Percentiles rank a stretch among this genome's conserved stretches.
Evolutionary conservation across 2,329 filamentous ascomycete species (phyloP).

Genomic region (Pseudocercospora musae): DNA sequence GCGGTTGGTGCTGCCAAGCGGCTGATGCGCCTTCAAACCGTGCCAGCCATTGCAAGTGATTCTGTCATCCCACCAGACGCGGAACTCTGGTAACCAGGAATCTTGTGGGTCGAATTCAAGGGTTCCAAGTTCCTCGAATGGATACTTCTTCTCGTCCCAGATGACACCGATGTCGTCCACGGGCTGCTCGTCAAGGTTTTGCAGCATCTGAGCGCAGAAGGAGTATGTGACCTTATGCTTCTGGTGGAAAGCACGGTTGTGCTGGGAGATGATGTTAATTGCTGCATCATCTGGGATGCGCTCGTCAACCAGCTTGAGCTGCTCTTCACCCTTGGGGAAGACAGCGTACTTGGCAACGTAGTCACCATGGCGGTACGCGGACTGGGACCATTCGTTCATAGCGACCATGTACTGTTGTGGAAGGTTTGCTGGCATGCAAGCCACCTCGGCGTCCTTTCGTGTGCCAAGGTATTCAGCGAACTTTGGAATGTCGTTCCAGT

Average conservation of each 20-base stretch:
- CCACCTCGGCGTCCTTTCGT: constrained; percentile 33
- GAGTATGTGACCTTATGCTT: constrained; percentile 36
- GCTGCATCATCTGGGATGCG: constrained; percentile 29
- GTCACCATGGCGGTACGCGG: constrained; percentile 36
- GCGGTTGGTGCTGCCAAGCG: constrained; percentile 40
- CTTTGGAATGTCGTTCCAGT: constrained; percentile 33
- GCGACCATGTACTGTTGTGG: constrained; percentile 36
- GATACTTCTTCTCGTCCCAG: constrained; percentile 36
- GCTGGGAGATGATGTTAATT: constrained; percentile 35
- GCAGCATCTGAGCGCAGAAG: constrained; percentile 35
- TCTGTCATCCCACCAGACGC: constrained; percentile 41
- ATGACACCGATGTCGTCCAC: constrained; percentile 36
- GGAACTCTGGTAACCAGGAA: constrained; percentile 40
- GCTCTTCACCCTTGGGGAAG: constrained; percentile 32
- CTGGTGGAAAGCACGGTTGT: constrained; percentile 33
- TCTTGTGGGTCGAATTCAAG: constrained; percentile 43
- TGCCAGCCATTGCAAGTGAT: constrained; percentile 43
- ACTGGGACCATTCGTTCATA: constrained; percentile 35
- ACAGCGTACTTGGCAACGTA: constrained; percentile 36
- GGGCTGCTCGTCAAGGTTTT: constrained; percentile 35
- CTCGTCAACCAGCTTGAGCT: constrained; percentile 29
- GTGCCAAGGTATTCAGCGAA: constrained; percentile 32
- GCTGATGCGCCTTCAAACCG: constrained; percentile 39
- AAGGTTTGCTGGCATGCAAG: constrained; percentile 28
- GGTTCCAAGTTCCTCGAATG: constrained; percentile 34